Evolutionary conservation across 2,329 filamentous ascomycete genomes (phyloP).

Genomic region (Ambrosiella xylebori): DNA sequence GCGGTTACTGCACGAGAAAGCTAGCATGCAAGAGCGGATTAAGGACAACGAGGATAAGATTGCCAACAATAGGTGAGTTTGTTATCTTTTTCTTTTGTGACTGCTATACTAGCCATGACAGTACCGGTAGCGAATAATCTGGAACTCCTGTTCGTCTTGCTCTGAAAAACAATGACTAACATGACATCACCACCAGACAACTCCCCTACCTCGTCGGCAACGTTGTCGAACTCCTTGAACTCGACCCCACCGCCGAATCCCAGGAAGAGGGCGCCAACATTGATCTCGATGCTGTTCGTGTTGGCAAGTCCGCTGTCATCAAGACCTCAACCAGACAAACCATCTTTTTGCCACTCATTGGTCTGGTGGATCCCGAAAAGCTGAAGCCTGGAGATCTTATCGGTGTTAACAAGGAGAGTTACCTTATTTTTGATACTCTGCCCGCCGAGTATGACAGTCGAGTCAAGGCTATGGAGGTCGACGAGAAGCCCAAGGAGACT

Average conservation of each 20-base stretch:
- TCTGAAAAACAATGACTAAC: neutral
- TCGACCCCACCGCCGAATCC: slow-evolving; percentile 89
- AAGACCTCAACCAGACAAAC: slow-evolving; percentile 98
- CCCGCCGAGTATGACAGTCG: slow-evolving; percentile 96
- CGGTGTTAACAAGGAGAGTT: slow-evolving; percentile 97
- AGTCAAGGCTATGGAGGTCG: slow-evolving; percentile 99
- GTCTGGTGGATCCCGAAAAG: slow-evolving; percentile 85
- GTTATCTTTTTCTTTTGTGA: slow-evolving; percentile 4
- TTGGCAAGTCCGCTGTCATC: slow-evolving; percentile 97
- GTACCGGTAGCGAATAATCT: neutral
- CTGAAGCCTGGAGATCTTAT: slow-evolving; percentile 93
- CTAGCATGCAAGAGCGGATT: slow-evolving; percentile 94
- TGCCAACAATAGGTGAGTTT: slow-evolving; percentile 77
- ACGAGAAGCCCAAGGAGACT: slow-evolving; percentile 98
- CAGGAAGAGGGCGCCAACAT: slow-evolving; percentile 98
- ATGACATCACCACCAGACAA: slow-evolving; percentile 43
- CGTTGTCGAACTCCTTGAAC: slow-evolving; percentile 89
- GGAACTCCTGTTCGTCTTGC: neutral
- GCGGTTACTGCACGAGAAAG: slow-evolving; percentile 85
- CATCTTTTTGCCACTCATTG: slow-evolving; percentile 94
- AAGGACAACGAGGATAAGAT: slow-evolving; percentile 99
- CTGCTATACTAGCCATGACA: neutral
- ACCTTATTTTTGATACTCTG: slow-evolving; percentile 88
- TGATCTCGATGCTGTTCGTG: slow-evolving; percentile 86
- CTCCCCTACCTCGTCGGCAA: slow-evolving; percentile 96